phyloP scores from a whole-genome alignment of 345 rosid genomes.

The Euphorbia peplus region DNA sequence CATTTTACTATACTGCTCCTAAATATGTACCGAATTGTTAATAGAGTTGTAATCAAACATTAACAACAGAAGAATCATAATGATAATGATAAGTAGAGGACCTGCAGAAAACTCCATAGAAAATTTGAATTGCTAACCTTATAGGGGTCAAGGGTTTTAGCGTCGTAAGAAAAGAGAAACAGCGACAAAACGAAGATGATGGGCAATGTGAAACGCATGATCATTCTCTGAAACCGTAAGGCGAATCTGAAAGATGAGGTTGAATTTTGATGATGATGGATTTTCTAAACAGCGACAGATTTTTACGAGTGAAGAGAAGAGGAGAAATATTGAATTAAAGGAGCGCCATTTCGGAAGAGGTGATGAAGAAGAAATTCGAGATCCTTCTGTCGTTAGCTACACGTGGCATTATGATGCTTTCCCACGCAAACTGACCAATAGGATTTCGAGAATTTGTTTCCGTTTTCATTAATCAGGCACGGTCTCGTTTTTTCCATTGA shows the following conservation, averaged over 20 bases:
- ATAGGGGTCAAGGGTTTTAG: slow-evolving; percentile 67
- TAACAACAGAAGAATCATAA: not conserved
- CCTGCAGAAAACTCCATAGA: not conserved
- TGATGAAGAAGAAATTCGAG: slow-evolving; percentile 31
- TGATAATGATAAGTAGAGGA: not conserved
- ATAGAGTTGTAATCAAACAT: too few species aligned
- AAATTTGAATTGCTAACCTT: slow-evolving; percentile 40
- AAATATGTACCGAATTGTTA: too few species aligned
- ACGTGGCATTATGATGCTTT: slow-evolving; percentile 49
- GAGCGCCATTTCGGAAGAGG: slow-evolving; percentile 19
- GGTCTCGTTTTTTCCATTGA: too few species aligned
- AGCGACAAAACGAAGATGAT: slow-evolving; percentile 31
- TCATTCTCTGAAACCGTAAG: slow-evolving; percentile 22
- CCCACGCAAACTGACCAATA: slow-evolving; percentile 67
- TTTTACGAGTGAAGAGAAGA: not conserved
- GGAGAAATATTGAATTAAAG: too few species aligned
- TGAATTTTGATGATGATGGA: too few species aligned
- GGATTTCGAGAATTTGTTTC: slow-evolving; percentile 36
- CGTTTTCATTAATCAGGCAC: too few species aligned
- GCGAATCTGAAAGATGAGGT: not conserved
- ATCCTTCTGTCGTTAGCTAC: slow-evolving; percentile 35
- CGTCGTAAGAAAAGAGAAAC: slow-evolving; percentile 29
- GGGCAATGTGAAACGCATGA: slow-evolving; percentile 19
- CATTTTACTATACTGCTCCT: too few species aligned
- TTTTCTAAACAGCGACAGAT: not conserved